Conservation (phyloP, 345 rosid species). For the Gossypium anomalum region DNA sequence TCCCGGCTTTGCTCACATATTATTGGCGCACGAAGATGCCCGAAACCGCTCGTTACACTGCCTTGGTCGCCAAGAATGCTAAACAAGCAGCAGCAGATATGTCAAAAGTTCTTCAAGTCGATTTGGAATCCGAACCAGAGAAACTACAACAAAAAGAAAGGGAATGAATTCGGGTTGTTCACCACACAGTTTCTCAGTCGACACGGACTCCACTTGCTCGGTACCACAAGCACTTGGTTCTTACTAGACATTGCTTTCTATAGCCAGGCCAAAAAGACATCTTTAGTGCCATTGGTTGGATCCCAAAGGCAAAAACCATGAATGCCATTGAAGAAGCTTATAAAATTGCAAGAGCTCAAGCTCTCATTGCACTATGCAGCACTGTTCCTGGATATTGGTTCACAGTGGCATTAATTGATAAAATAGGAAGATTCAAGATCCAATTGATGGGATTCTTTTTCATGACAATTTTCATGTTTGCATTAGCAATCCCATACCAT, state of each 20-base stretch:
- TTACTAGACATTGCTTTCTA: conserved; percentile 24
- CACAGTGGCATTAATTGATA: conserved; percentile 27
- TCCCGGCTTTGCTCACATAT: conserved; percentile 25
- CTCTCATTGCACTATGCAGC: conserved; percentile 24
- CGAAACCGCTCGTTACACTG: conserved; percentile 30
- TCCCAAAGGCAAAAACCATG: conserved; percentile 17
- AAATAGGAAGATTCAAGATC: conserved; percentile 24
- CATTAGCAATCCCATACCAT: conserved; percentile 26
- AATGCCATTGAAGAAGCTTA: conserved; percentile 25
- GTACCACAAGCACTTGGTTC: conserved; percentile 24
- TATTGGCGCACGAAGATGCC: conserved; percentile 35
- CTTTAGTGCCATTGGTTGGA: conserved; percentile 26
- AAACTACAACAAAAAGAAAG: not conserved
- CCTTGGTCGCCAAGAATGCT: conserved; percentile 24
- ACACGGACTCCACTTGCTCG: conserved; percentile 29
- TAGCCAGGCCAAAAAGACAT: conserved; percentile 30
- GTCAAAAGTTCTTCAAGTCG: conserved; percentile 21
- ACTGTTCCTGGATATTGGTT: conserved; percentile 33
- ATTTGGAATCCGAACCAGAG: conserved; percentile 15
- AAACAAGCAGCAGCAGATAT: conserved; percentile 19
- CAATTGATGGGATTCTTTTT: conserved; percentile 28
- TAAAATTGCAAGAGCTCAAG: conserved; percentile 20
- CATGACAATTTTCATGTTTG: conserved; percentile 30
- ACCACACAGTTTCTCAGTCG: conserved; percentile 17
- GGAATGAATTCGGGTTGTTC: conserved; percentile 16